phyloP scores from a whole-genome alignment of 2,329 filamentous ascomycete species.

The Xylariaceae sp. region DNA sequence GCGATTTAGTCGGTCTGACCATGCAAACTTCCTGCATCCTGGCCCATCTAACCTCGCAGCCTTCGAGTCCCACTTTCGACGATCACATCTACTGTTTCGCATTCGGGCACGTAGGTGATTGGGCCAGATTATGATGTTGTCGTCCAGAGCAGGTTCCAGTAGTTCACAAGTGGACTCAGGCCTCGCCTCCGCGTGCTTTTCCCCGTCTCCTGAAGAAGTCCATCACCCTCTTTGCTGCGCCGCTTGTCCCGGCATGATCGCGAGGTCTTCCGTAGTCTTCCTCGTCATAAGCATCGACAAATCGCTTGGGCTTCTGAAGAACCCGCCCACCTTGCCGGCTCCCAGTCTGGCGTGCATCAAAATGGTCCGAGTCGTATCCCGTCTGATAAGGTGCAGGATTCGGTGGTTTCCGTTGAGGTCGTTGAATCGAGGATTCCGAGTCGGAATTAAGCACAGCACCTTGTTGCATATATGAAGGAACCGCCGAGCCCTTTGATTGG shows the following conservation, averaged over 20 bases:
- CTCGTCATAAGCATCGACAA: conserved; percentile 82
- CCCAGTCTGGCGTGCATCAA: conserved; percentile 33
- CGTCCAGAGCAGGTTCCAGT: too few species aligned
- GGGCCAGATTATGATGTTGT: too few species aligned
- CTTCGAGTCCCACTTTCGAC: too few species aligned
- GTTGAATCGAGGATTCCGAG: conserved; percentile 52
- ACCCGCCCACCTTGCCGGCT: conserved; percentile 45
- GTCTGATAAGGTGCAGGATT: conserved; percentile 41
- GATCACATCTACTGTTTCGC: too few species aligned
- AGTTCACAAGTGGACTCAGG: too few species aligned
- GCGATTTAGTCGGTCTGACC: too few species aligned
- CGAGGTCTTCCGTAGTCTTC: conserved; percentile 55
- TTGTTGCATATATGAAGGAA: conserved; percentile 44
- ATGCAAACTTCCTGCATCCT: too few species aligned
- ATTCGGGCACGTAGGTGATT: too few species aligned
- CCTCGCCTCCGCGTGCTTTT: conserved; percentile 62
- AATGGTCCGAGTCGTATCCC: conserved; percentile 40
- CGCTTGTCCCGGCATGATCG: conserved; percentile 76
- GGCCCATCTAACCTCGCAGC: too few species aligned
- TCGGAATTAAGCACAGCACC: conserved; percentile 44
- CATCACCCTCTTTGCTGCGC: conserved; percentile 90
- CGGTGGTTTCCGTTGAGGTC: conserved; percentile 35
- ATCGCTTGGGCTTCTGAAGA: conserved; percentile 82
- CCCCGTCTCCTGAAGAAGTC: conserved; percentile 92
- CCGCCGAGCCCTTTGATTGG: conserved; percentile 37